Evolutionary conservation across 2,329 filamentous ascomycete species (phyloP), one percentile per base, ranked within the genome.

Genomic region (Fusarium sp.): DNA sequence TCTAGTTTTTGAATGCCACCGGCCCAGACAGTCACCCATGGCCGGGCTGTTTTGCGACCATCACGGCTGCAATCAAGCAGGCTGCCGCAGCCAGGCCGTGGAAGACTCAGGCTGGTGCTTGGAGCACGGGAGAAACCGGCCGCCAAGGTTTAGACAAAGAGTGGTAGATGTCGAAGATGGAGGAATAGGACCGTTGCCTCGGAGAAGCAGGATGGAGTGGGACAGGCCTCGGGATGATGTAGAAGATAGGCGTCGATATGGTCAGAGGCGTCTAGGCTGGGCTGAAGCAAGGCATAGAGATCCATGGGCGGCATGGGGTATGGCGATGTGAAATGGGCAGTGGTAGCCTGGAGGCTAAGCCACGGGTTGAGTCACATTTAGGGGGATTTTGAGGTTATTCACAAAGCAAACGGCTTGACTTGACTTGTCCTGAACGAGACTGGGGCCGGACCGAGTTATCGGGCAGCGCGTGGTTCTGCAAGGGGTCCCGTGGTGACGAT

Each of bases 401-500:
- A 46, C 34, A 61, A 32, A 55, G 34, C 8, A 31, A 31, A 31
- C 29, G 29, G 12, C 29, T 31, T 31, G 29, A 12, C 29, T 31
- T 31, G 19, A 25, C 29, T 31, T 31, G 29, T 10, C 29, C 12
- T 31, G 19, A 25, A 48, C 13, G 35, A 24, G 28, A 32, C n/a
- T 32, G 59, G 34, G 29, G 28, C 44, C 31, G 24, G 61, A 49
- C 58, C 53, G 32, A 63, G 53, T 56, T 36, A 40, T 52, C 41
- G 53, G 53, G 35, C 28, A 29, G 53, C 29, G 47, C 46, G 40
- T 52, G 15, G 28, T 42, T 56, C 53, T 60, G 62, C 53, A 65
- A 65, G 61, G 62, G 63, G 63, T 66, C 63, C 58, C 58, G 62
- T 66, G 63, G 58, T 46, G 58, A 56, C 26, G 53, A 52, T 66